Evolutionary conservation across 176 grass and related monocot species (phyloP).

Genomic region (Oryza brachyantha): DNA sequence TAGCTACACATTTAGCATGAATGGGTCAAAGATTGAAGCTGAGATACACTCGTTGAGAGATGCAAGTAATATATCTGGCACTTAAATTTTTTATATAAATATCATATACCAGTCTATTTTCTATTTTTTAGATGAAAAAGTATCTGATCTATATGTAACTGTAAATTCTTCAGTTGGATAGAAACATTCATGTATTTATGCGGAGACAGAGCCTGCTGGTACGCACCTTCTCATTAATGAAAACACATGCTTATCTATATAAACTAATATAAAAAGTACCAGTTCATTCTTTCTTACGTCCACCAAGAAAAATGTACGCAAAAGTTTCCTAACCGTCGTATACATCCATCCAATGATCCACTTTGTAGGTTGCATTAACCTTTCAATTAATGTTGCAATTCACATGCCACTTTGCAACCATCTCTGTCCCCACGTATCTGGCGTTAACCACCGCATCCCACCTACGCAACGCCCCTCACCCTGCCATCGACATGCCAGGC

Average conservation of each 20-base stretch:
- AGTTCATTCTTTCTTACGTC: no score
- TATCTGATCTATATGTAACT: slow-evolving; percentile 19
- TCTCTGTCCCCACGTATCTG: no score
- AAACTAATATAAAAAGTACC: no score
- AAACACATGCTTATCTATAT: slow-evolving; percentile 95
- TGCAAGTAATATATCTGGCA: slow-evolving; percentile 70
- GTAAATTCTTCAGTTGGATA: slow-evolving; percentile 74
- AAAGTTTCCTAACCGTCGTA: no score
- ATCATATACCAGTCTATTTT: background rate
- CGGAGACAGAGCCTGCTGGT: slow-evolving; percentile 95
- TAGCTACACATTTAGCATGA: slow-evolving; percentile 92
- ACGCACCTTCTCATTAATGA: slow-evolving; percentile 99
- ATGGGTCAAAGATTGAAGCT: slow-evolving; percentile 79
- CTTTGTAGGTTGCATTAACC: no score
- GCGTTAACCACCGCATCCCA: no score
- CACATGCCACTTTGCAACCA: no score
- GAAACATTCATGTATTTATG: slow-evolving; percentile 97
- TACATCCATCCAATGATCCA: no score
- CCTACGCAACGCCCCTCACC: no score
- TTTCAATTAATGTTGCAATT: no score
- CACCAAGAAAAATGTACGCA: no score
- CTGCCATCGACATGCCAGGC: no score
- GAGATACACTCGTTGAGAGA: slow-evolving; percentile 95
- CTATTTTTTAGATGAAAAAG: background rate
- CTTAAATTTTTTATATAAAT: background rate